These are phyloP conservation scores for Glebionis coronaria DNA, from an alignment of 129 eudicot species.

Conservation along the genomic window DNA sequence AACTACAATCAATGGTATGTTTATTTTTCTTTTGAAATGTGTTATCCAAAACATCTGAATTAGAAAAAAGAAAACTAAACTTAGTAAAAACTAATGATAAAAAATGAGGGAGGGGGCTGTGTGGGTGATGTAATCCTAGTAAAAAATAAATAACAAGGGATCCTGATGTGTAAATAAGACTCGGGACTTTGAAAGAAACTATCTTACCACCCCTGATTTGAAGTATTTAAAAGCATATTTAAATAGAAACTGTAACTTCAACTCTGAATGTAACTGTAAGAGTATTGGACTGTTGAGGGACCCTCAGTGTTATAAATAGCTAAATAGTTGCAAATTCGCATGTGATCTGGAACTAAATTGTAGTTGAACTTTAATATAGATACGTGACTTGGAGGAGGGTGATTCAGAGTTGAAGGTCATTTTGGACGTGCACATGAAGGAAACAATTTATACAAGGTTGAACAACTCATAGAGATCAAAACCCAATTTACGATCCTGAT, in stretches of 20 bases:
- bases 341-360: neutral
- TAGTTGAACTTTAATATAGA: slow-evolving; percentile 44
- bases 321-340: too few species aligned
- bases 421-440: slow-evolving; percentile 69
- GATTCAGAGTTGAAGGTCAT: slow-evolving; percentile 66
- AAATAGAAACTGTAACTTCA: neutral
- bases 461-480: slow-evolving; percentile 17
- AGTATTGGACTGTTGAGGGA: neutral
- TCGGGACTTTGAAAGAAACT: too few species aligned
- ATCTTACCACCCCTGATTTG: neutral
- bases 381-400: slow-evolving; percentile 62
- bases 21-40: neutral
- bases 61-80: too few species aligned
- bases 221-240: neutral
- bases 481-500: neutral
- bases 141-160: too few species aligned
- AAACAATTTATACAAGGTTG: slow-evolving; percentile 68
- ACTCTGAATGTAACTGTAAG: neutral
- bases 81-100: too few species aligned
- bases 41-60: too few species aligned
- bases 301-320: too few species aligned
- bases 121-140: too few species aligned
- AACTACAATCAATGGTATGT: slow-evolving; percentile 61
- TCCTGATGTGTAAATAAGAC: too few species aligned
- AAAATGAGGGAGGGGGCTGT: too few species aligned